These are phyloP conservation scores for Biscutella laevigata DNA, from an alignment of 441 rosid genomes.

Conservation along the genomic window DNA sequence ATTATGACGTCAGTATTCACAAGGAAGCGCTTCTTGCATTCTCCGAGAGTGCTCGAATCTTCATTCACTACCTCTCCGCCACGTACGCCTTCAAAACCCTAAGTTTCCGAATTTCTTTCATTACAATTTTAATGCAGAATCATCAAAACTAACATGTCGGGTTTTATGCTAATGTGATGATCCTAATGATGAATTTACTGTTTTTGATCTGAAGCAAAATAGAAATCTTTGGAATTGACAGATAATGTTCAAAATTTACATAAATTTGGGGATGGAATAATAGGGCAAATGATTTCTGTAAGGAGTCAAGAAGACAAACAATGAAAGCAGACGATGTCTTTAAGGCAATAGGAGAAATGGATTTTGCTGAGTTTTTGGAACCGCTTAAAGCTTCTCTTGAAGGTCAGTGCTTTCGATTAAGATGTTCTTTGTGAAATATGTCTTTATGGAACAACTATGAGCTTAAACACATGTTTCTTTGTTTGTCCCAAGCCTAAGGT, in stretches of 20 bases:
- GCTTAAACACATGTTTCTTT: too few species aligned
- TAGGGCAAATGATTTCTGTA: constrained; percentile 85
- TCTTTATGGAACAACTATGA: too few species aligned
- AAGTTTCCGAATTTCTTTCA: neutral
- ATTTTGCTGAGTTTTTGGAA: constrained; percentile 61
- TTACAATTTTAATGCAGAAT: too few species aligned
- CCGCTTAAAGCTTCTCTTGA: constrained; percentile 73
- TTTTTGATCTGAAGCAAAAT: neutral
- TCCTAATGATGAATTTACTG: neutral
- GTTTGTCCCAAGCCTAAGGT: neutral
- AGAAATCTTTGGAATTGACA: neutral
- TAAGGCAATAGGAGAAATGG: constrained; percentile 75
- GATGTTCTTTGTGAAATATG: too few species aligned
- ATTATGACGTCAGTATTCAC: constrained; percentile 54
- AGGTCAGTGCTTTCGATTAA: constrained; percentile 31
- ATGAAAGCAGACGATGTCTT: constrained; percentile 76
- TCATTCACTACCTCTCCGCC: constrained; percentile 90
- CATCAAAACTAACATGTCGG: neutral
- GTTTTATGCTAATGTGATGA: neutral
- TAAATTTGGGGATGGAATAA: neutral
- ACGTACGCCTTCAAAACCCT: constrained; percentile 40
- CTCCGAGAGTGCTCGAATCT: constrained; percentile 84
- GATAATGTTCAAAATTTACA: too few species aligned
- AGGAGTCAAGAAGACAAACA: constrained; percentile 85
- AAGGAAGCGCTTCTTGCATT: constrained; percentile 79